These are phyloP conservation scores for Diplodia sapinea DNA, from an alignment of 2,329 filamentous ascomycete species.

Conservation along the genomic window DNA sequence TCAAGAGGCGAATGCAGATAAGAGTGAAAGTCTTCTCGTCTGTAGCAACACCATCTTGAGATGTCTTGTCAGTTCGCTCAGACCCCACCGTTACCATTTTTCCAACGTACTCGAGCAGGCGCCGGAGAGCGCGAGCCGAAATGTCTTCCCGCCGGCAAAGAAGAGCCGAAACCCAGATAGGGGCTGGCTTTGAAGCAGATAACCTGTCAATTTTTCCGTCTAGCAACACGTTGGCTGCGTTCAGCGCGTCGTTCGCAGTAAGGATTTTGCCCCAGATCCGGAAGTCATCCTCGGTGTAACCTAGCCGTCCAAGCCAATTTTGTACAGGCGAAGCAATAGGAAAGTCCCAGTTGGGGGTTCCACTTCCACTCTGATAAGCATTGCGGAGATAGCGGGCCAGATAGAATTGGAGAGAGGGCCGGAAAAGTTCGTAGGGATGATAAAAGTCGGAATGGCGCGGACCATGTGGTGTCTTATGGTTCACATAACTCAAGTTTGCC, in stretches of 20 bases:
- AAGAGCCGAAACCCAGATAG: conserved; percentile 56
- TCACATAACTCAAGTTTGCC: conserved; percentile 23
- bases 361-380: not conserved
- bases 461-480: not conserved
- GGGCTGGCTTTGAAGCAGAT: conserved; percentile 38
- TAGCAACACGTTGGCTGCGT: not conserved
- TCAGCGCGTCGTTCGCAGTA: not conserved
- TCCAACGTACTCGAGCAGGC: conserved; percentile 44
- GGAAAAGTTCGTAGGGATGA: conserved; percentile 4
- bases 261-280: conserved; percentile 23
- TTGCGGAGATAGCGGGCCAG: not conserved
- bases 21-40: conserved; percentile 40
- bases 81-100: not conserved
- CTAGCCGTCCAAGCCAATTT: not conserved
- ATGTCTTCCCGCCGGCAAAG: conserved; percentile 54
- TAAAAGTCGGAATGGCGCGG: not conserved
- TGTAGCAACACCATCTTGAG: not conserved
- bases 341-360: not conserved
- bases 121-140: conserved; percentile 49
- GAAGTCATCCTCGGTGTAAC: conserved; percentile 13
- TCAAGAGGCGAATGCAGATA: conserved; percentile 55
- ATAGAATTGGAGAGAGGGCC: conserved; percentile 15
- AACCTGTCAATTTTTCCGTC: not conserved
- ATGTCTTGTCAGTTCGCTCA: conserved; percentile 11
- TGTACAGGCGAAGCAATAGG: not conserved